Conservation (phyloP, 345 rosid genomes). For the Bruguiera sexangula region DNA sequence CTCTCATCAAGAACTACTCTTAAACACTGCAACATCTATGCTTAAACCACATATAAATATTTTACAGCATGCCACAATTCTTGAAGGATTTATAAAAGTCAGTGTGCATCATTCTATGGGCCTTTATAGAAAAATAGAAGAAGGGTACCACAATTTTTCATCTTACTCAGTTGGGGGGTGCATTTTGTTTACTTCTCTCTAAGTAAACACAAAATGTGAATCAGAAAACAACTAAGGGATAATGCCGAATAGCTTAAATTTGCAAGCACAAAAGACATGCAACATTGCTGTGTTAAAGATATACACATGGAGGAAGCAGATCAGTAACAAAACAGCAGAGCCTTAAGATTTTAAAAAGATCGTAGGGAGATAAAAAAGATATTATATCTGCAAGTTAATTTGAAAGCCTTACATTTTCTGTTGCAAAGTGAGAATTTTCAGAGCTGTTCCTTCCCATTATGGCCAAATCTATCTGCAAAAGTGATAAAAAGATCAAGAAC, state of each 20-base stretch:
- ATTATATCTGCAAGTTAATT: constrained; percentile 40
- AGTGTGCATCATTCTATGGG: too few species aligned
- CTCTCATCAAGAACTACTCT: too few species aligned
- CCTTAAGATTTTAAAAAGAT: neutral
- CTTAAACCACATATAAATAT: too few species aligned
- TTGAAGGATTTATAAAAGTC: too few species aligned
- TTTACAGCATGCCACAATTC: too few species aligned
- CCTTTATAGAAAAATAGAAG: too few species aligned
- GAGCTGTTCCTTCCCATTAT: constrained; percentile 22
- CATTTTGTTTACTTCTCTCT: too few species aligned
- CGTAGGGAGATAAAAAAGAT: neutral
- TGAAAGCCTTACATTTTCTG: constrained; percentile 23
- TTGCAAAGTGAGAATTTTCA: constrained; percentile 22
- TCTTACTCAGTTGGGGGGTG: too few species aligned
- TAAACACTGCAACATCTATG: too few species aligned
- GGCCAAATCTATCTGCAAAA: constrained; percentile 33
- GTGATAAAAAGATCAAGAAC: neutral
- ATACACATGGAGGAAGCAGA: neutral
- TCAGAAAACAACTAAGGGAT: too few species aligned
- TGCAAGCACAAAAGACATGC: neutral
- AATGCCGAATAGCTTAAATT: neutral
- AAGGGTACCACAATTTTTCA: too few species aligned
- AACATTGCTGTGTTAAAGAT: neutral
- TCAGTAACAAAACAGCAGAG: neutral
- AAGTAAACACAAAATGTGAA: too few species aligned